A percentile compares a stretch with the other conserved stretches of the same genome.
Conservation (phyloP, 179 eudicot species). For the Beta macrorhiza region DNA sequence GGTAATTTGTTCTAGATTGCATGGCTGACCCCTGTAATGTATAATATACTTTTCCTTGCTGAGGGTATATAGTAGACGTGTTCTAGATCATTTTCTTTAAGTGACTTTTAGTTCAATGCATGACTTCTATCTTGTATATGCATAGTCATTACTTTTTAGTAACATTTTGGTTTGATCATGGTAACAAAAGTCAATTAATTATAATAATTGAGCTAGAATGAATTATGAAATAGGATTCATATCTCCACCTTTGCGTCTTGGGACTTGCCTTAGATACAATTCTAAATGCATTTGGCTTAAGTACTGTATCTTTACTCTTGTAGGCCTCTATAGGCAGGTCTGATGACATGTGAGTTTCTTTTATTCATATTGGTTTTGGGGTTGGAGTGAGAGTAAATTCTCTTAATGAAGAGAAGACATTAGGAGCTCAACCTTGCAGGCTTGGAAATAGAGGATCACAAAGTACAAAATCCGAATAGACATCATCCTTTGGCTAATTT, state of each 20-base stretch:
- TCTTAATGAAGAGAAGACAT: not conserved
- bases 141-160: not conserved
- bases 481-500: not conserved
- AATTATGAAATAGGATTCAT: not conserved
- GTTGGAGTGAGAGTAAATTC: not conserved
- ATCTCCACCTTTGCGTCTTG: not conserved
- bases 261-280: not conserved
- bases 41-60: constrained; percentile 1
- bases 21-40: not conserved
- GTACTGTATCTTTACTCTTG: not conserved
- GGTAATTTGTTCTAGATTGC: constrained; percentile 31
- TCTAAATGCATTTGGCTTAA: not conserved
- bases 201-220: not conserved
- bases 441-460: not conserved
- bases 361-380: not conserved
- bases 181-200: not conserved
- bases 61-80: not conserved
- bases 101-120: not conserved
- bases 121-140: not conserved
- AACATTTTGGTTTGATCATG: not conserved
- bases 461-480: not conserved
- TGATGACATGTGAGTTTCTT: not conserved
- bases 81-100: not conserved
- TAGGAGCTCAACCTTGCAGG: not conserved
- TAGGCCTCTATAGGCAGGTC: not conserved